Evolutionary conservation across 2,329 filamentous ascomycete species (phyloP), one percentile per base, ranked within the genome.

Genomic region (Aspergillus pseudoterreus): DNA sequence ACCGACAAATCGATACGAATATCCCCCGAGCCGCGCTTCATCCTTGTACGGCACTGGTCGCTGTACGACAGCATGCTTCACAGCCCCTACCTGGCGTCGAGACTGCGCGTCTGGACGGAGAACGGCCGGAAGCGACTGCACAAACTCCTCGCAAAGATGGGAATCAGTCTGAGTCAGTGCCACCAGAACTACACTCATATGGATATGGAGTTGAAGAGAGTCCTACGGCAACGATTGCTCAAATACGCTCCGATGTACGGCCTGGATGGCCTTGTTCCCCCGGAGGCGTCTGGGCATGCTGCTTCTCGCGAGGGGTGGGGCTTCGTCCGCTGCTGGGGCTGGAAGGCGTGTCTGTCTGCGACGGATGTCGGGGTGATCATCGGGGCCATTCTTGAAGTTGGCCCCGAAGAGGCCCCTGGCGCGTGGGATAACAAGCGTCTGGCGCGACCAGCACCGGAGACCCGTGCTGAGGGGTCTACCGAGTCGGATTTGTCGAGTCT

Each of bases 21-120:
- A 36, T 96, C 92, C 0, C 94, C 94, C 0, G 94, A 99, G 66
- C 95, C 94, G 9, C 87, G 89, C 38, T 96, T 99, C 60, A 81
- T 97, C 22, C 82, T 99, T 0, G 89, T 97, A 48, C 81, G 94
- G 32, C 94, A 99, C 69, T 99, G 94, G 94, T 96, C 90, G 61
- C 78, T 99, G 12, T 97, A 97, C 70, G 94, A 99, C 65, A 96
- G 91, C 69, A 97, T 99, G 94, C 80, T 97, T 11, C 94, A 99
- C 69, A 96, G 92, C 0, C 92, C 92, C 0, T 97, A 96, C 65
- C 82, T 99, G 4, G 92, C 95, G 53, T 90, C 92, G 3, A 83
- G 90, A 30, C 80, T 99, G 43, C 92, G 95, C 71, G 91, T 96
- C 43, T 99, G 94, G 92, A 95, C 86, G 54, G 94, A 97, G 56